Evolutionary conservation across 352 stramenopile species (phyloP), one percentile per base, ranked within the genome.

Genomic region (Globisporangium nunn): DNA sequence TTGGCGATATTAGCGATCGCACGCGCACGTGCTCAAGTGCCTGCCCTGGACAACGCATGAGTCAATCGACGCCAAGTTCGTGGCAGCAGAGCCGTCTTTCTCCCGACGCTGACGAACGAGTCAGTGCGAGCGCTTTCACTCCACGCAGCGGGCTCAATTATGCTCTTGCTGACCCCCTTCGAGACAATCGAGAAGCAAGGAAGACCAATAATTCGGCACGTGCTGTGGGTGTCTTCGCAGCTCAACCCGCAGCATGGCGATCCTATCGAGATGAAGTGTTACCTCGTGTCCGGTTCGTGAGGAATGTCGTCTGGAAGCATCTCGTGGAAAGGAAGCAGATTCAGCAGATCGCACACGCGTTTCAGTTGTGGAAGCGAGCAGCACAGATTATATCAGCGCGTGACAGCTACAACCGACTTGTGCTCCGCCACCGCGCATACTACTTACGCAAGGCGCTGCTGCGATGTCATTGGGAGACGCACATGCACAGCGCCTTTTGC

Each of bases 361-460:
- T 62, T 17, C 39, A 28, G 0, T 30, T 30, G 6, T 56, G 49
- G 54, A 52, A 39, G 33, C 45, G 31, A 8, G 23, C 15, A 4
- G 8, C 44, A 8, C 54, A 53, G 54, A 53, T 59, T 23, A 2
- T 40, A 15, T 29, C 6, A 10, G 40, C 45, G 23, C 18, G 37
- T 8, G 28, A 28, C 33, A 12, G 30, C 14, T 62, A 56, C 43
- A 14, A 51, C 1, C 7, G 40, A 18, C 56, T 56, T 10, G n/a
- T 56, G 8, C 29, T 33, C 40, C 31, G 5, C 4, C 49, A 56
- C 6, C 40, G 56, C 0, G 10, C 35, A 5, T 56, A 52, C 49
- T 62, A 52, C 40, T 29, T 62, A 29, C 48, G 41, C n/a, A 56
- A 55, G 46, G 47, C 18, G 49, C 37, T 56, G 11, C 41, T 62